Evolutionary conservation across 1,284 basidiomycete species (phyloP), one percentile per base, ranked within the genome.

Genomic region (Ganoderma boninense): DNA sequence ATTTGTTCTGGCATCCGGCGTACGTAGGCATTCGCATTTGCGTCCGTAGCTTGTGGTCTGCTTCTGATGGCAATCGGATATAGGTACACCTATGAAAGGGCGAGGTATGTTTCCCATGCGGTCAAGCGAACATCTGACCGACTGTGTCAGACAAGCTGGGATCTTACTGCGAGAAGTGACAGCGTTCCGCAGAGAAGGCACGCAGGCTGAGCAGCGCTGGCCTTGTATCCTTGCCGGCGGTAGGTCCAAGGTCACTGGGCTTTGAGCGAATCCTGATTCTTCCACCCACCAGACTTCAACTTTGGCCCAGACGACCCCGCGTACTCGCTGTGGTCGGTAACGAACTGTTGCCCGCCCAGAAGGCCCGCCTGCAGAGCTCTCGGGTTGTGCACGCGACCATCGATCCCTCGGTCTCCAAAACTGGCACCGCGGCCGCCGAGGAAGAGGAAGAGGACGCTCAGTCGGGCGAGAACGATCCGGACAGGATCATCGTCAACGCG

Each of bases 1-100:
- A 93, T 84, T 86, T 93, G 7, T 98, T 99, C 82, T 98, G 97
- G 97, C 96, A 98, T 81, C 96, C 97, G 8, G 90, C 87, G 92
- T 95, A 79, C 74, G 87, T 83, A 32, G 60, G 16, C 7, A 46
- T 74, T 10, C 49, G n/a, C 26, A 46, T 74, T 10, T 46, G n/a
- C 20, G 42, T 29, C 35, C 13, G 23, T 10, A 6, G 56, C 60
- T 69, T 66, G 46, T 63, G 11, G 62, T 66, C 65, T 38, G 23
- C 54, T n/a, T n/a, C 38, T 65, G 49, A 29, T 16, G 43, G 64
- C 29, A 35, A 18, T 26, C 40, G 42, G 11, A 16, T 18, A 61
- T 69, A 95, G 94, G 70, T 96, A 94, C 78, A 88, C 89, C 0
- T 99, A 98, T 80, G 97, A 99, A 82, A 88, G 97, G 62, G 87